These are phyloP conservation scores for Aspergillus kassunensis DNA, from an alignment of 495 filamentous ascomycete genomes.

Conservation along the genomic window DNA sequence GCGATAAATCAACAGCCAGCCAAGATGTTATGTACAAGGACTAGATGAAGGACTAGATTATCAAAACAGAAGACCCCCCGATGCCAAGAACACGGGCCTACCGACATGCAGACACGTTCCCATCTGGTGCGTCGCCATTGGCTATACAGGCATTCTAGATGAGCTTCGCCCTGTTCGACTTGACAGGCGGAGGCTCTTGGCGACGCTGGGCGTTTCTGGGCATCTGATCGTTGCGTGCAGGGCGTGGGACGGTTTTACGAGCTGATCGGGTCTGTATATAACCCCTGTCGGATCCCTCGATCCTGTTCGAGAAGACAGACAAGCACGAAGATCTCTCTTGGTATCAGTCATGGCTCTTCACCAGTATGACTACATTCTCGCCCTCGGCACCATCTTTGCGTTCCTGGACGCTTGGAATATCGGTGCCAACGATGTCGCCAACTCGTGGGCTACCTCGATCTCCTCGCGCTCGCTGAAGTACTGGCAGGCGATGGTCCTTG, in stretches of 20 bases:
- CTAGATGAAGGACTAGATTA: background rate
- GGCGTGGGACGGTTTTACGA: too few relatives aligned
- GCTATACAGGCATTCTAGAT: background rate
- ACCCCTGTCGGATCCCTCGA: background rate
- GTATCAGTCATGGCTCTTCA: conserved; percentile 11
- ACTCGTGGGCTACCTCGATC: conserved; percentile 20
- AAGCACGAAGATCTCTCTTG: background rate
- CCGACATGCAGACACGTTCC: conserved; percentile 11
- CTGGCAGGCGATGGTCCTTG: conserved; percentile 20
- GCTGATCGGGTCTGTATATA: conserved; percentile 1
- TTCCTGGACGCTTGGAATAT: conserved; percentile 23
- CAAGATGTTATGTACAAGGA: too few relatives aligned
- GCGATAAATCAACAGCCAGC: too few relatives aligned
- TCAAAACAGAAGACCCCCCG: background rate
- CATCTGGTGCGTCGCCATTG: background rate
- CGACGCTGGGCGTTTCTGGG: background rate
- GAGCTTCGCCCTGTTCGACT: conserved; percentile 4
- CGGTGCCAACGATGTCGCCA: conserved; percentile 22
- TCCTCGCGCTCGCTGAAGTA: conserved; percentile 19
- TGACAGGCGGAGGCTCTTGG: conserved; percentile 12
- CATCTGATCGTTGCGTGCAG: background rate
- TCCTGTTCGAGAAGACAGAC: background rate
- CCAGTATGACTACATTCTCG: conserved; percentile 20
- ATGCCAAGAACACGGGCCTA: background rate
- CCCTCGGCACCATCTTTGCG: conserved; percentile 19